Evolutionary conservation across 768 basidiomycete species (phyloP), one percentile per base, ranked within the genome.

Genomic region (Rhodosporidiobolus odoratus): DNA sequence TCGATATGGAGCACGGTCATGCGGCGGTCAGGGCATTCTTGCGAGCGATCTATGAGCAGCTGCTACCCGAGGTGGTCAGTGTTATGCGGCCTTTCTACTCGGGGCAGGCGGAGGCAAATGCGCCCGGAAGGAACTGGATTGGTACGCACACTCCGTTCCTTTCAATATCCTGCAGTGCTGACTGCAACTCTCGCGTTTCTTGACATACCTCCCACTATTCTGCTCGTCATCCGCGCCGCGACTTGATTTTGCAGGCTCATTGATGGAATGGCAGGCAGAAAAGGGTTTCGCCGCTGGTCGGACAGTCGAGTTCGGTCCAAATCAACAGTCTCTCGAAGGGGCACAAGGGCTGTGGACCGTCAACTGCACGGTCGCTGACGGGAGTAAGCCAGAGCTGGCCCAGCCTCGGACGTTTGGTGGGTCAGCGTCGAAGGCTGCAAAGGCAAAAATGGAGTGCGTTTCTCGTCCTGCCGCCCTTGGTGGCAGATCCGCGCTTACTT

Each of bases 1-100:
- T 71, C 16, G 40, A 66, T 59, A 59, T 40, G 16, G 69, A 65
- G 47, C 45, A 65, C 17, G 69, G 69, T 13, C n/a, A 37, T 1
- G 47, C n/a, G 17, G 47, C 30, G 1, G 25, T 71, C 6, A 13
- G 47, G 3, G 12, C 23, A 2, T 71, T 71, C 60, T 19, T 71
- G 17, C 43, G 64, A 12, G 43, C 0, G 30, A 40, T 71, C 15
- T 71, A 57, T 40, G 17, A n/a, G 1, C 64, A 59, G 37, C 23
- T 71, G n/a, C 25, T 71, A 0, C 37, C 53, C 2, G 2, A 50
- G 35, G 54, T 21, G 1, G 54, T 70, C 37, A 59, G 65, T 17
- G 41, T 59, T 0, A 23, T 54, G 12, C 63, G 63, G 1, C 40
- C 50, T 0, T 27, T 60, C 37, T 34, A 64, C 40, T 5, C 48